Evolutionary conservation across 2,329 filamentous ascomycete genomes (phyloP).

Genomic region (Aspergillus caelatus): DNA sequence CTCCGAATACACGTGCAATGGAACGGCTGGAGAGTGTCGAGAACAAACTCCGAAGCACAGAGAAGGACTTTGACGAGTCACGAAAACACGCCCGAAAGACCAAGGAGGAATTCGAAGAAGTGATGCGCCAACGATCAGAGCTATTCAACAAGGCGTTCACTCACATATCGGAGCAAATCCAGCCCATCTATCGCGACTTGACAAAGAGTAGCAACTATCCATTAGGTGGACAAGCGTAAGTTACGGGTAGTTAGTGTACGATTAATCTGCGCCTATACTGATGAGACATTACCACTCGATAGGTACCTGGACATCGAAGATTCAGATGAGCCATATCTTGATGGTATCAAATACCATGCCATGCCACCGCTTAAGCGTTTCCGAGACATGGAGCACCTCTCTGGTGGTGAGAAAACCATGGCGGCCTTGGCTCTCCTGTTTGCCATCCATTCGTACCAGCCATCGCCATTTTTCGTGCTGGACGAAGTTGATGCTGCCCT

Average conservation of each 20-base stretch:
- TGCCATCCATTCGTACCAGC: conserved; percentile 94
- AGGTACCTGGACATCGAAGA: conserved; percentile 91
- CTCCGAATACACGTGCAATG: conserved; percentile 94
- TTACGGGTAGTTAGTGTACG: conserved; percentile 4
- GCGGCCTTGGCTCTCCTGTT: conserved; percentile 94
- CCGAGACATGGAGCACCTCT: conserved; percentile 97
- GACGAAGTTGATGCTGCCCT: conserved; percentile 97
- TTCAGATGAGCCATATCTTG: conserved; percentile 92
- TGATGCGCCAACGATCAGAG: conserved; percentile 81
- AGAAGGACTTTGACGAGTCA: conserved; percentile 86
- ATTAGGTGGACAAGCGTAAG: conserved; percentile 74
- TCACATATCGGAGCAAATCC: conserved; percentile 94
- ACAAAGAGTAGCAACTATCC: conserved; percentile 90
- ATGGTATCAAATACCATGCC: conserved; percentile 96
- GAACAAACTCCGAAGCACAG: conserved; percentile 76
- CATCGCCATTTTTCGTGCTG: conserved; percentile 94
- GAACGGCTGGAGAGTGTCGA: conserved; percentile 88
- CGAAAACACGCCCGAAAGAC: conserved; percentile 72
- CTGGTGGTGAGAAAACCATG: conserved; percentile 98
- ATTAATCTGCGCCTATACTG: conserved; percentile 4
- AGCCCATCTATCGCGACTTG: conserved; percentile 90
- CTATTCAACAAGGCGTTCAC: conserved; percentile 94
- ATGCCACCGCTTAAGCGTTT: conserved; percentile 99
- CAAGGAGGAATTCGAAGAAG: conserved; percentile 78
- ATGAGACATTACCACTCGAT: conserved; percentile 12